A percentile compares a stretch with the other conserved stretches of the same genome.
phyloP scores from a whole-genome alignment of 305 asterid genomes.

The Rubia balearica region DNA sequence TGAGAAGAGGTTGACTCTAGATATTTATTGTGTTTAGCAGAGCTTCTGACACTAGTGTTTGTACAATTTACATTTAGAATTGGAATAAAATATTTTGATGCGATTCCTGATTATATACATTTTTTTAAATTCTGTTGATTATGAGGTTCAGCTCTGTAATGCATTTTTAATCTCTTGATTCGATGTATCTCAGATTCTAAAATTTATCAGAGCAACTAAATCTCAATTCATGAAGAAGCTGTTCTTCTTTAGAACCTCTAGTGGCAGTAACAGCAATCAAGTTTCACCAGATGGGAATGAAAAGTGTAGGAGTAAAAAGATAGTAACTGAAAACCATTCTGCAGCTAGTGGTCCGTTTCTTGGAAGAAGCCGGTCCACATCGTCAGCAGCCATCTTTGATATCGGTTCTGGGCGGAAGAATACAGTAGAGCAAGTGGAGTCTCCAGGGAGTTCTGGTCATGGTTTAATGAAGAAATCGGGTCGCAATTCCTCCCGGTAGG shows the following conservation, averaged over 20 bases:
- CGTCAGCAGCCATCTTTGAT: conserved; percentile 62
- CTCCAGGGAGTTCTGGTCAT: conserved; percentile 52
- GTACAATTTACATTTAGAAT: conserved; percentile 34
- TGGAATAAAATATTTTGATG: conserved; percentile 16
- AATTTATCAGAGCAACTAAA: conserved; percentile 25
- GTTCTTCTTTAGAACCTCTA: conserved; percentile 70
- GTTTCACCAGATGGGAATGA: conserved; percentile 44
- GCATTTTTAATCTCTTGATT: not conserved
- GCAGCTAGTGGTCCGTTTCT: conserved; percentile 47
- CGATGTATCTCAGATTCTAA: conserved; percentile 22
- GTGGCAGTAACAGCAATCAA: conserved; percentile 30
- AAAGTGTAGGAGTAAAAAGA: conserved; percentile 40
- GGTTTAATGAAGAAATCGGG: conserved; percentile 45
- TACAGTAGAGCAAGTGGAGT: conserved; percentile 36
- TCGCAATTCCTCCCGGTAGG: conserved; percentile 54
- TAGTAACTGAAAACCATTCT: conserved; percentile 36
- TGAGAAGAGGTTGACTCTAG: conserved; percentile 28
- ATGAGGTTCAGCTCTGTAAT: not conserved
- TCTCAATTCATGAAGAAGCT: conserved; percentile 71
- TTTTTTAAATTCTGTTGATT: not conserved
- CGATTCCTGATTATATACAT: not conserved
- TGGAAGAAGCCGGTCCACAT: conserved; percentile 76
- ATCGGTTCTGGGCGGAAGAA: conserved; percentile 36
- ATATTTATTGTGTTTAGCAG: conserved; percentile 26
- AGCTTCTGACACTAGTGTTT: conserved; percentile 34